Evolutionary conservation across 345 rosid genomes (phyloP), one percentile per base, ranked within the genome.

Genomic region (Salix udensis): DNA sequence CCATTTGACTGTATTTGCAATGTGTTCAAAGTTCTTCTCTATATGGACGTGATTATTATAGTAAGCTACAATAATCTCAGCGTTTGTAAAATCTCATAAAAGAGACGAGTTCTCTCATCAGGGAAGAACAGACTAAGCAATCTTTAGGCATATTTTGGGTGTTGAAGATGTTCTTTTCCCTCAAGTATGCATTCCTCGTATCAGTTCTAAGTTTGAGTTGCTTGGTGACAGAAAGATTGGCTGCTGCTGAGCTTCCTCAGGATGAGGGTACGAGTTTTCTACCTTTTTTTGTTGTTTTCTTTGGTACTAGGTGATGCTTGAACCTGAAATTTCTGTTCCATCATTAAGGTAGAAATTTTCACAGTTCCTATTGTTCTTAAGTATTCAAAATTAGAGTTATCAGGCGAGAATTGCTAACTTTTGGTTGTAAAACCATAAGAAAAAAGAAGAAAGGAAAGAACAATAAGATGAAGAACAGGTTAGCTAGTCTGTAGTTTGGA

Each of bases 201-300:
- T 74, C 71, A 30, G 37, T 68, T 81, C 34, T 81, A 21, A 66
- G 67, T 30, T 19, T 79, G 69, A 70, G 65, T 74, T 81, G 74
- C 75, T 77, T 71, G 52, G 26, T 62, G 39, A 34, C 39, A 37
- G 64, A 39, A 21, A 34, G 76, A 69, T 39, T 68, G 70, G 81
- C 74, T 70, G 85, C 72, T 70, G 79, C 83, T 14, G 75, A 16
- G 68, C 72, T 87, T 73, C 82, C 85, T 58, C 85, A 82, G 70
- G 80, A 79, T 70, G 90, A 87, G 53, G 90, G 90, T 85, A 53
- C 4, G 74, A 10, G n/a, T 18, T 34, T 12, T 24, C 13, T 75
- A 4, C 24, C 40, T 13, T 39, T 8, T 40, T 40, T 46, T 46
- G 7, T 15, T 28, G 21, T 48, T 26, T 24, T 46, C 30, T 46